Conservation (phyloP, 192 early-diverging fungal species). For the Piromyces finnis region DNA sequence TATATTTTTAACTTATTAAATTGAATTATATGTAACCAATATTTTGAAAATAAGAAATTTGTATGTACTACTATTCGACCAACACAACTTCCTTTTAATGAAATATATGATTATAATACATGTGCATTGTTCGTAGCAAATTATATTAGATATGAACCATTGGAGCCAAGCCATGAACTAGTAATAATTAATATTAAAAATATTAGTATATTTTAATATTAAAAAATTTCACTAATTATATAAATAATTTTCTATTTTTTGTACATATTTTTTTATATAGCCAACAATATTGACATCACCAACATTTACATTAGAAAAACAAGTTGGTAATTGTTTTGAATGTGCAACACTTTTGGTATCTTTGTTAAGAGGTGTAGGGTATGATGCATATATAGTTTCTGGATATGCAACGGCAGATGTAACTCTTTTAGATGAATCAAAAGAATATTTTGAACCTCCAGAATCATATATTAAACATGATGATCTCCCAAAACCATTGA, state of each 20-base stretch:
- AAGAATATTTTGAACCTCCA: background rate
- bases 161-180: slow-evolving; percentile 35
- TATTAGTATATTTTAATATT: no score
- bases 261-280: slow-evolving; percentile 2
- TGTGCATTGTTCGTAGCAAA: slow-evolving; percentile 34
- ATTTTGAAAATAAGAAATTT: no score
- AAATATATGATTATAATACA: slow-evolving; percentile 28
- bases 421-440: slow-evolving; percentile 28
- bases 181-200: no score
- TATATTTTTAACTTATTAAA: no score
- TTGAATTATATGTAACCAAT: no score
- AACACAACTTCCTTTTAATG: slow-evolving; percentile 28
- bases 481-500: slow-evolving; percentile 4
- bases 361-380: slow-evolving; percentile 30
- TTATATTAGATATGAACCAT: slow-evolving; percentile 24
- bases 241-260: no score
- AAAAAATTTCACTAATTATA: no score
- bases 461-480: slow-evolving; percentile 10
- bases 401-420: slow-evolving; percentile 29
- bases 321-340: slow-evolving; percentile 33
- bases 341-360: slow-evolving; percentile 26
- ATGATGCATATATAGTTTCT: slow-evolving; percentile 38
- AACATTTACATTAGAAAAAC: slow-evolving; percentile 24
- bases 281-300: slow-evolving; percentile 20
- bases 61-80: slow-evolving; percentile 31